phyloP scores from a whole-genome alignment of 1,139 yeast genomes.

The Candida pseudoviswanathii region DNA sequence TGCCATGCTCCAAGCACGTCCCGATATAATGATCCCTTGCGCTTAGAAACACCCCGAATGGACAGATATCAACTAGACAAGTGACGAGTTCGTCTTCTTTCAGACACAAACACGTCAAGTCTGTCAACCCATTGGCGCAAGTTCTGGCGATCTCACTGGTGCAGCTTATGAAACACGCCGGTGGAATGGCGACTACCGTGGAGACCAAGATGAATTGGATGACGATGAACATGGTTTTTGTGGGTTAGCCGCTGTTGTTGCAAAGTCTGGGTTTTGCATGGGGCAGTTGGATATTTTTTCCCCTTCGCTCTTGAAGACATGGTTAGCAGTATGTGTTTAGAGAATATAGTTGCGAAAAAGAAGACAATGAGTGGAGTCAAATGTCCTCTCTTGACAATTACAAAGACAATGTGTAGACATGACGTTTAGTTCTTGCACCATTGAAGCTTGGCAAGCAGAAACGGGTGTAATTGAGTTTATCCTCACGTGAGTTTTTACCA shows the following conservation, averaged over 20 bases:
- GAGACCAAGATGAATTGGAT: conserved; percentile 4
- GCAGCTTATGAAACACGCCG: conserved; percentile 55
- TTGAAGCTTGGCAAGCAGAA: no score
- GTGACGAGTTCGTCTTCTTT: conserved; percentile 39
- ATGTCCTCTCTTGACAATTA: no score
- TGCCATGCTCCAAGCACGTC: conserved; percentile 49
- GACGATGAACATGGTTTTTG: background rate
- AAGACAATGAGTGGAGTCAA: no score
- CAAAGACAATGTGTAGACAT: no score
- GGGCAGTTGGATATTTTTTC: background rate
- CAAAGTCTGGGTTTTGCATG: background rate
- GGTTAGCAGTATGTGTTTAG: no score
- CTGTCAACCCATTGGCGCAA: conserved; percentile 35
- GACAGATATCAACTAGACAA: conserved; percentile 52
- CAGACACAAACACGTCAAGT: conserved; percentile 44
- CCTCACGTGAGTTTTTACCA: no score
- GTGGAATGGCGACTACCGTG: conserved; percentile 44
- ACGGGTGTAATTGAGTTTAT: no score
- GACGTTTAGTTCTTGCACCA: no score
- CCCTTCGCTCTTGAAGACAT: no score
- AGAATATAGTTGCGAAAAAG: no score
- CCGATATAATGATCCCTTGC: conserved; percentile 59
- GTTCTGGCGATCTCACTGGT: conserved; percentile 36
- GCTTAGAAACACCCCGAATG: conserved; percentile 47
- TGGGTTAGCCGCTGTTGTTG: conserved; percentile 9